phyloP scores from a whole-genome alignment of 2,329 filamentous ascomycete species.

The Podosphaera fusca region DNA sequence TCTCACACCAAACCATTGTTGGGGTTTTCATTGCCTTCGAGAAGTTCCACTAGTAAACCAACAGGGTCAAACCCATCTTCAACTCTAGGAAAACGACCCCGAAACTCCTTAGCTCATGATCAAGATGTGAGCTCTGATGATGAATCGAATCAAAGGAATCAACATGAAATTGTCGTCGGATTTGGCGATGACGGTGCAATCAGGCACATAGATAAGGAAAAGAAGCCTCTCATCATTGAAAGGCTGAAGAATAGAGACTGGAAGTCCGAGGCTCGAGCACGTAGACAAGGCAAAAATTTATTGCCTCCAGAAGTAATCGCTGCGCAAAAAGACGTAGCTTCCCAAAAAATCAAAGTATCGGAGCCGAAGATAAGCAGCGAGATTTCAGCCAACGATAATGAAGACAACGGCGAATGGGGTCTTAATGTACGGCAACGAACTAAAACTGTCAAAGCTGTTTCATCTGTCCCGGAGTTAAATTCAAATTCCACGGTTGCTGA shows the following conservation, averaged over 20 bases:
- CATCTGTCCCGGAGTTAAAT: slow-evolving; percentile 3
- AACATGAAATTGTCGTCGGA: slow-evolving; percentile 26
- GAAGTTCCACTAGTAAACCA: slow-evolving; percentile 11
- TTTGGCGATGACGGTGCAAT: slow-evolving; percentile 25
- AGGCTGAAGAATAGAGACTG: slow-evolving; percentile 37
- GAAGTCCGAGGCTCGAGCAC: slow-evolving; percentile 27
- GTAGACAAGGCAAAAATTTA: slow-evolving; percentile 25
- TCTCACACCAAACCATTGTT: slow-evolving; percentile 16
- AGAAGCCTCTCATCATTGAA: slow-evolving; percentile 29
- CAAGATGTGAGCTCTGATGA: slow-evolving; percentile 28
- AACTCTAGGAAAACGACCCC: slow-evolving; percentile 20
- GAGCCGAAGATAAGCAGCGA: slow-evolving; percentile 19
- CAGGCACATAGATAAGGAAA: slow-evolving; percentile 14
- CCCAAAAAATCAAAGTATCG: slow-evolving; percentile 10
- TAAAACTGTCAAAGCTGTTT: slow-evolving; percentile 9
- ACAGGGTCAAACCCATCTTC: slow-evolving; percentile 4
- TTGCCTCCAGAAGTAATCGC: slow-evolving; percentile 31
- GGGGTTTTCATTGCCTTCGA: slow-evolving; percentile 20
- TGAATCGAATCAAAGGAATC: slow-evolving; percentile 12
- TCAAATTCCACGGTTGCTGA: slow-evolving; percentile 4
- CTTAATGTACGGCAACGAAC: slow-evolving; percentile 22
- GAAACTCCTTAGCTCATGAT: slow-evolving; percentile 26
- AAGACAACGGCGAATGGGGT: slow-evolving; percentile 21
- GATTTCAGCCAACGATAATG: slow-evolving; percentile 23
- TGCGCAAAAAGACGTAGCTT: slow-evolving; percentile 19